Base-by-base conservation (phyloP, 371 early-diverging fungal species). In the Rhizopus sp. region DNA sequence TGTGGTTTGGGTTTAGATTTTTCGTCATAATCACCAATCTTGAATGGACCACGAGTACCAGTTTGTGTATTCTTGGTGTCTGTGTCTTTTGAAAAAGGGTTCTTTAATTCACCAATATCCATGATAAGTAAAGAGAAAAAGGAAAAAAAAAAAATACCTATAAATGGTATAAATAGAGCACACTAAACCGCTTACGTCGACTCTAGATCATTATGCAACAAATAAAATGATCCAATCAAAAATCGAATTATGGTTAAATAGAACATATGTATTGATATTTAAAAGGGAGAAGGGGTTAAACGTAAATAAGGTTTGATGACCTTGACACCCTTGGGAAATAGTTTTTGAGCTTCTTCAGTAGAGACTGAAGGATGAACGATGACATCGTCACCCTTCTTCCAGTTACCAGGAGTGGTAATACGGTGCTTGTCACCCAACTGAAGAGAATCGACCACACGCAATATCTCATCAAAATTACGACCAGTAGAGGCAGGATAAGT, bases 401-500 rank as follows among this genome's bases (percentile, higher is more conserved):
- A 97, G 81, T 93, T 89, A 62, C 91, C 96, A 13, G 98, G 98
- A 23, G 98, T 97, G 23, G 95, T 93, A 66, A 95, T 87, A 32
- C 88, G 87, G 70, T 90, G 78, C 63, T 80, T 81, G 72, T 97
- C 96, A 51, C 88, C 87, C 46, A 95, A 78, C 76, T 95, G 95
- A 53, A 97, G 79, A 29, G 94, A 90, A 75, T 97, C 98, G 41
- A 96, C 81, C 12, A 90, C 89, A 31, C 98, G 90, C 64, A 97
- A 70, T 69, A 96, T 88, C 81, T 97, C 96, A 66, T 93, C 88
- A 87, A 95, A 95, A 88, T 96, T 95, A 66, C 98, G 89, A 37
- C 98, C 98, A 62, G 87, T 87, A 23, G 89, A 86, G 37, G 93
- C 94, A 32, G 98, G 96, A 70, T 97, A 97, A 15, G 93, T 87